Conservation (phyloP, 345 rosid species). For the Leavenworthia alabamica region DNA sequence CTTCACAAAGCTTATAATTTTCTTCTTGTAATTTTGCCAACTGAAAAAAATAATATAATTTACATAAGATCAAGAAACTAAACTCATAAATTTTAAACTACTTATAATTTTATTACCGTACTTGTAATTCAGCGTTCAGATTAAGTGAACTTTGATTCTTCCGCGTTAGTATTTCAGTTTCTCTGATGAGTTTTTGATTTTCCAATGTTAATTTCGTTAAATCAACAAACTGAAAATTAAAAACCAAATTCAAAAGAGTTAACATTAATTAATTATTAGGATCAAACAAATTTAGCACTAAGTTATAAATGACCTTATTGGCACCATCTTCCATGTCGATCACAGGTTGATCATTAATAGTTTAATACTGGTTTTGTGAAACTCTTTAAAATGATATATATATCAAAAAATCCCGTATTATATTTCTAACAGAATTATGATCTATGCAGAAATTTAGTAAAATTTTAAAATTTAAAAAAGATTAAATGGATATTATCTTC, state of each 20-base stretch:
- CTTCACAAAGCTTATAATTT: constrained; percentile 18
- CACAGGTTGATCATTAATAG: background rate
- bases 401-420: background rate
- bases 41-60: background rate
- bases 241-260: background rate
- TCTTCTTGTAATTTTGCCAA: constrained; percentile 7
- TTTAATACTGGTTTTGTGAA: background rate
- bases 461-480: background rate
- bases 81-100: background rate
- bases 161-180: background rate
- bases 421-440: background rate
- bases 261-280: background rate
- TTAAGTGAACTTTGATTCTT: constrained; percentile 6
- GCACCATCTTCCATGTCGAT: background rate
- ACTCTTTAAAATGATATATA: background rate
- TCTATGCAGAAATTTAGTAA: background rate
- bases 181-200: constrained; percentile 10
- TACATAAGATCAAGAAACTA: background rate
- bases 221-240: background rate
- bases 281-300: background rate
- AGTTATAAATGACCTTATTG: background rate
- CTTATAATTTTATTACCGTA: background rate
- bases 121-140: background rate
- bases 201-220: background rate
- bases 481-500: background rate